Evolutionary conservation across 768 basidiomycete genomes (phyloP).

Genomic region (Tephrocybe sp.): DNA sequence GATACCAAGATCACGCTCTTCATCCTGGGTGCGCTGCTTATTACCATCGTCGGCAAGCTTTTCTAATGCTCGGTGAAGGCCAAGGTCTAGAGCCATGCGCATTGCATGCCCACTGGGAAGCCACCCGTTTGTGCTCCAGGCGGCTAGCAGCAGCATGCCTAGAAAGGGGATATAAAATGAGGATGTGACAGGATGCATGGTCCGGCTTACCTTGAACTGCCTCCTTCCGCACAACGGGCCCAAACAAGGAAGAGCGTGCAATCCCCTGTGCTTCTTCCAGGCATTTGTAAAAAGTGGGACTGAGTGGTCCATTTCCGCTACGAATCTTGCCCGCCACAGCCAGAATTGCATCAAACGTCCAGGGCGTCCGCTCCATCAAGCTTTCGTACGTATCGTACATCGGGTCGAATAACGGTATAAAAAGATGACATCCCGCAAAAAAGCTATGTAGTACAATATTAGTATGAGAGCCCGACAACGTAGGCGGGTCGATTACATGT

Average conservation of each 20-base stretch:
- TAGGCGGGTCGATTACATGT: slow-evolving; percentile 61
- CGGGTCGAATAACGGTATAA: slow-evolving; percentile 94
- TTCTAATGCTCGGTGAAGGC: slow-evolving; percentile 88
- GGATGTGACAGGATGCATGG: slow-evolving; percentile 15
- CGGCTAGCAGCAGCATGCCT: slow-evolving; percentile 91
- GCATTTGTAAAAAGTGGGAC: slow-evolving; percentile 84
- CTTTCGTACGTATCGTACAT: slow-evolving; percentile 91
- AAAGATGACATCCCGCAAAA: slow-evolving; percentile 94
- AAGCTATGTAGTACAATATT: slow-evolving; percentile 57
- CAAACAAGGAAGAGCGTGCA: slow-evolving; percentile 89
- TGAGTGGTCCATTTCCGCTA: slow-evolving; percentile 83
- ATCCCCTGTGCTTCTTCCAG: slow-evolving; percentile 96
- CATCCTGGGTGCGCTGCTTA: slow-evolving; percentile 72
- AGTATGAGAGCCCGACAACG: slow-evolving; percentile 33
- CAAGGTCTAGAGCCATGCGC: slow-evolving; percentile 94
- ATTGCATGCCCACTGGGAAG: slow-evolving; percentile 93
- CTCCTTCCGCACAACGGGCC: slow-evolving; percentile 91
- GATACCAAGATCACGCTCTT: slow-evolving; percentile 83
- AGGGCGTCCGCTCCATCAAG: slow-evolving; percentile 88
- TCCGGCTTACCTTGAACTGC: slow-evolving; percentile 75
- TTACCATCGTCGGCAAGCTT: slow-evolving; percentile 76
- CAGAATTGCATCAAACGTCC: slow-evolving; percentile 92
- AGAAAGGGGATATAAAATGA: slow-evolving; percentile 15
- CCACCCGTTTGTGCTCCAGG: slow-evolving; percentile 95
- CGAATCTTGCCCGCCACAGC: slow-evolving; percentile 91